These are phyloP conservation scores for Xylaria sp. DNA, from an alignment of 495 filamentous ascomycete genomes.

Conservation along the genomic window DNA sequence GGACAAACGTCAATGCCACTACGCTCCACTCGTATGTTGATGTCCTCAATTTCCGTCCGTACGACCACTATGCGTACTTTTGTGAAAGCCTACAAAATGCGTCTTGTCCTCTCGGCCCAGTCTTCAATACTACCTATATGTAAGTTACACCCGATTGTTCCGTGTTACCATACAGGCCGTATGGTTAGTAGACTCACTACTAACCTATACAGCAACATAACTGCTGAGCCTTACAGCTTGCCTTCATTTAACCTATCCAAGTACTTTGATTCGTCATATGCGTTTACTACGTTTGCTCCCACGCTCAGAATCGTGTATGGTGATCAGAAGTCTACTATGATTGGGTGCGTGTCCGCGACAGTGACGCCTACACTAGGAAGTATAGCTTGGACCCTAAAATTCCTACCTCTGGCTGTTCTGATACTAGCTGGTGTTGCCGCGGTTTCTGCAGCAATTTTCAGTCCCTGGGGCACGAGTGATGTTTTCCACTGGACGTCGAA, in stretches of 20 bases:
- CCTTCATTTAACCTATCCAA: slow-evolving; percentile 77
- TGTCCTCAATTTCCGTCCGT: slow-evolving; percentile 78
- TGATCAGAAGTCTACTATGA: slow-evolving; percentile 60
- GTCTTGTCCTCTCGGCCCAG: slow-evolving; percentile 76
- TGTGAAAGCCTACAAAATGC: slow-evolving; percentile 68
- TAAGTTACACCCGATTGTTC: slow-evolving; percentile 48
- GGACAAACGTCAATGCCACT: slow-evolving; percentile 57
- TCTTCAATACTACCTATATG: slow-evolving; percentile 65
- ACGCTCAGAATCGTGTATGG: slow-evolving; percentile 78
- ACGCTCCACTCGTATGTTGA: slow-evolving; percentile 73
- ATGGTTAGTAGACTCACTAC: not conserved
- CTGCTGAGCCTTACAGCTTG: slow-evolving; percentile 52
- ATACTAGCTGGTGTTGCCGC: slow-evolving; percentile 82
- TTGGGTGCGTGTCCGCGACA: slow-evolving; percentile 80
- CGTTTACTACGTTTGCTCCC: slow-evolving; percentile 79
- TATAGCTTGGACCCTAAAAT: slow-evolving; percentile 72
- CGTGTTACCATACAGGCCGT: slow-evolving; percentile 5
- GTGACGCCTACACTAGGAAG: slow-evolving; percentile 79
- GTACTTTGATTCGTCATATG: slow-evolving; percentile 80
- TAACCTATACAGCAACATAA: slow-evolving; percentile 18
- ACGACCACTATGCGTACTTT: slow-evolving; percentile 60
- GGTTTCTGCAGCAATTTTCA: slow-evolving; percentile 81
- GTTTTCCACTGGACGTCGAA: slow-evolving; percentile 94
- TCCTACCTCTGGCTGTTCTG: slow-evolving; percentile 78
- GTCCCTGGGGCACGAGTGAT: slow-evolving; percentile 91